These are phyloP conservation scores for Kwoniella botswanensis DNA, from an alignment of 768 basidiomycete genomes.

Conservation along the genomic window DNA sequence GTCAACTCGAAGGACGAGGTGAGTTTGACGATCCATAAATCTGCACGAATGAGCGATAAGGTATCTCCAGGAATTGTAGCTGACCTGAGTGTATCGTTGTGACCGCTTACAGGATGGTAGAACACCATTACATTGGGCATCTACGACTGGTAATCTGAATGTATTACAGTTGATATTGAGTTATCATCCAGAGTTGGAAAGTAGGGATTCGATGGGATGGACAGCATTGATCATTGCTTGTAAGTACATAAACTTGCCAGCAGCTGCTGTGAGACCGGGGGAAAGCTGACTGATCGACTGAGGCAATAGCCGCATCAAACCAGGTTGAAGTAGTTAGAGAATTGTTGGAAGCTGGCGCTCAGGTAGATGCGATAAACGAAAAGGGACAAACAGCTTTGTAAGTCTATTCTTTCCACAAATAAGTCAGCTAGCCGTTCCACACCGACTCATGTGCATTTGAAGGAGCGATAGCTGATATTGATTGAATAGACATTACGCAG, in stretches of 20 bases:
- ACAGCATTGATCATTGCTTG: conserved; percentile 58
- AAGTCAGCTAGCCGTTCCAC: neutral
- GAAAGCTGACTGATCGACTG: neutral
- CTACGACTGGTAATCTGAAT: conserved; percentile 45
- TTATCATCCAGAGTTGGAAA: conserved; percentile 53
- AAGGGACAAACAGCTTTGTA: conserved; percentile 58
- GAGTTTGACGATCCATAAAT: conserved; percentile 12
- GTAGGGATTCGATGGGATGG: conserved; percentile 54
- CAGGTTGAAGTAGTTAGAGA: conserved; percentile 53
- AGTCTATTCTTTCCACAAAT: conserved; percentile 18
- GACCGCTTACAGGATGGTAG: conserved; percentile 52
- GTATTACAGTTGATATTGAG: conserved; percentile 51
- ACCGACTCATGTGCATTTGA: neutral
- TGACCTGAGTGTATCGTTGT: neutral
- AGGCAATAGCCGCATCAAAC: conserved; percentile 50
- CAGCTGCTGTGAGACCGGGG: too few relatives aligned
- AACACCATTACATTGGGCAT: conserved; percentile 59
- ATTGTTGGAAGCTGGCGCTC: conserved; percentile 54
- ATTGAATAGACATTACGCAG: conserved; percentile 58
- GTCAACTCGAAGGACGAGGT: conserved; percentile 57
- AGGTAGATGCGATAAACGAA: conserved; percentile 53
- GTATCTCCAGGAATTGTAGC: too few relatives aligned
- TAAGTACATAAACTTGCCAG: conserved; percentile 26
- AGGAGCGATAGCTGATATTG: neutral
- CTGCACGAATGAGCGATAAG: too few relatives aligned